phyloP scores from a whole-genome alignment of 768 basidiomycete genomes.

The Kwoniella europaea region DNA sequence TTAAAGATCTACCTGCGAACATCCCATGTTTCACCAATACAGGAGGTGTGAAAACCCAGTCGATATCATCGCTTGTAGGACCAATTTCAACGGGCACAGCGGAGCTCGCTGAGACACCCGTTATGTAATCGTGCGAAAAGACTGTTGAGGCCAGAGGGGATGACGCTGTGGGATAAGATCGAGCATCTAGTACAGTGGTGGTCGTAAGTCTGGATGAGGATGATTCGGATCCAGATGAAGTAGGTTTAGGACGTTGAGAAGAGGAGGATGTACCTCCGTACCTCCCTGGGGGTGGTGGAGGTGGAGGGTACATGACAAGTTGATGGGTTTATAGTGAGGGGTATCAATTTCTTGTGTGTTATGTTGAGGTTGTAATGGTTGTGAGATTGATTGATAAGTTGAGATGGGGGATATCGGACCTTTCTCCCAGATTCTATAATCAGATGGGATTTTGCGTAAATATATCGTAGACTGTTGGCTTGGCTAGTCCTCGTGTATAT shows the following conservation, averaged over 20 bases:
- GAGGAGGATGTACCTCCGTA: background rate
- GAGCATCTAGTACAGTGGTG: background rate
- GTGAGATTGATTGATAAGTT: too few relatives aligned
- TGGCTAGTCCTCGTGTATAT: conserved; percentile 13
- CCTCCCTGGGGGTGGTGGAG: background rate
- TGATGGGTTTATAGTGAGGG: background rate
- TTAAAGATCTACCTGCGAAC: conserved; percentile 18
- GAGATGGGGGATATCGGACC: too few relatives aligned
- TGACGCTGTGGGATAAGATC: background rate
- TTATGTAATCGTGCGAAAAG: conserved; percentile 3
- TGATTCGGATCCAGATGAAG: background rate
- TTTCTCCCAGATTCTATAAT: too few relatives aligned
- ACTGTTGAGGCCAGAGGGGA: background rate
- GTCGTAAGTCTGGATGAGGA: background rate
- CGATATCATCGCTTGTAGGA: background rate
- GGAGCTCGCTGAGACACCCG: background rate
- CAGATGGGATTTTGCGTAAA: too few relatives aligned
- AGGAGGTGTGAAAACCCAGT: conserved; percentile 22
- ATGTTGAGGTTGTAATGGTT: too few relatives aligned
- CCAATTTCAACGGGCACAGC: background rate
- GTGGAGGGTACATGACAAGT: conserved; percentile 9
- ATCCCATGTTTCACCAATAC: conserved; percentile 22
- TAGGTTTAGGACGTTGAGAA: background rate
- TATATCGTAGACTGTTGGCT: too few relatives aligned
- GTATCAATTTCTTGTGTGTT: too few relatives aligned